Conservation (phyloP, 345 rosid species). For the Dimocarpus longan region DNA sequence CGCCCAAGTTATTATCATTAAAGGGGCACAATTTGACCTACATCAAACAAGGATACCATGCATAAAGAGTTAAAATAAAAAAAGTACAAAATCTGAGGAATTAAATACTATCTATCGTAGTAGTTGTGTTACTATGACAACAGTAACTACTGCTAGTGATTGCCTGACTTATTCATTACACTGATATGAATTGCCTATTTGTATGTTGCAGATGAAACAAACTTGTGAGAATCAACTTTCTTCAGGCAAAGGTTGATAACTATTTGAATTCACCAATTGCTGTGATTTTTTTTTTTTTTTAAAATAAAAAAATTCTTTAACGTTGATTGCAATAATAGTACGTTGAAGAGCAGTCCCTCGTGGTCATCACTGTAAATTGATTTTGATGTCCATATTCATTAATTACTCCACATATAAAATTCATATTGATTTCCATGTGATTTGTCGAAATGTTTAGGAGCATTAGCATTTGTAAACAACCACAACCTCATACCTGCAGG, state of each 20-base stretch:
- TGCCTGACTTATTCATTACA: background rate
- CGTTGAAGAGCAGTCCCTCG: background rate
- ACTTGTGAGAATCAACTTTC: background rate
- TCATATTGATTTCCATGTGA: too few species aligned
- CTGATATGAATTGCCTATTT: background rate
- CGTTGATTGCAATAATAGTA: background rate
- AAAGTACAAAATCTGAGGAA: background rate
- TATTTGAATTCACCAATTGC: background rate
- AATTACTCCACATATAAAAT: too few species aligned
- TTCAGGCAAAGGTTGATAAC: background rate
- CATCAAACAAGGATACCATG: background rate
- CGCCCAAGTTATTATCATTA: too few species aligned
- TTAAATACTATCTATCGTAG: background rate
- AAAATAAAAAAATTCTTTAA: background rate
- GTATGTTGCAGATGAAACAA: conserved; percentile 17
- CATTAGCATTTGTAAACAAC: too few species aligned
- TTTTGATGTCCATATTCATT: background rate
- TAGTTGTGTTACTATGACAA: background rate
- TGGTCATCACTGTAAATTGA: background rate
- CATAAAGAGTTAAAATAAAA: background rate
- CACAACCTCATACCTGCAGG: too few species aligned
- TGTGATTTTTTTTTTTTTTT: background rate
- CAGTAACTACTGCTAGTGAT: background rate
- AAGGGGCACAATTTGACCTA: background rate
- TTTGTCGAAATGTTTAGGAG: too few species aligned